A percentile compares a stretch with the other conserved stretches of the same genome.
Evolutionary conservation across 306 rosid species (phyloP).

Genomic region (Sicyos edulis): DNA sequence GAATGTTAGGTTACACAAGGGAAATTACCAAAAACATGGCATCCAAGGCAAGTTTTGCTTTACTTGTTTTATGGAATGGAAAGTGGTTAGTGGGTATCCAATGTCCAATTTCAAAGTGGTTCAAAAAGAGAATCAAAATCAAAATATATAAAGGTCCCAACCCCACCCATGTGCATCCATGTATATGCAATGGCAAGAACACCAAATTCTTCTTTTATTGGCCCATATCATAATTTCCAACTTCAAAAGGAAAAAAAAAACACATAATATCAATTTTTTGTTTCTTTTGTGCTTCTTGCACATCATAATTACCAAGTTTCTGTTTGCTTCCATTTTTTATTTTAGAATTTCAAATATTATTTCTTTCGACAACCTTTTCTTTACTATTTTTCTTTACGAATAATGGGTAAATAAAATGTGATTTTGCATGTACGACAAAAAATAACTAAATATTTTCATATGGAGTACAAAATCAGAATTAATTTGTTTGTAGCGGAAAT

Average conservation of each 20-base stretch:
- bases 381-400: neutral
- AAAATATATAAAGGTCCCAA: neutral
- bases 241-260: neutral
- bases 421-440: too few relatives aligned
- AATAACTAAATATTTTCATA: too few relatives aligned
- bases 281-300: neutral
- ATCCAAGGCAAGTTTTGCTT: neutral
- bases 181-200: neutral
- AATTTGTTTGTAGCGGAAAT: too few relatives aligned
- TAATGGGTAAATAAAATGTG: too few relatives aligned
- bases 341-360: too few relatives aligned
- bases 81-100: slow-evolving; percentile 3
- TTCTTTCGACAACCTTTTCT: neutral
- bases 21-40: neutral
- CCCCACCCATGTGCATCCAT: slow-evolving; percentile 15
- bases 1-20: neutral
- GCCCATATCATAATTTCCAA: slow-evolving; percentile 4
- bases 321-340: neutral
- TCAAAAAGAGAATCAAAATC: neutral
- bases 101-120: neutral
- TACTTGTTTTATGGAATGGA: neutral
- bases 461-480: too few relatives aligned
- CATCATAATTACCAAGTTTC: neutral
- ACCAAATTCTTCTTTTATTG: neutral
- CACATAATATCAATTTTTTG: neutral